phyloP scores from a whole-genome alignment of 2,329 filamentous ascomycete genomes.

The Xylaria sp. region DNA sequence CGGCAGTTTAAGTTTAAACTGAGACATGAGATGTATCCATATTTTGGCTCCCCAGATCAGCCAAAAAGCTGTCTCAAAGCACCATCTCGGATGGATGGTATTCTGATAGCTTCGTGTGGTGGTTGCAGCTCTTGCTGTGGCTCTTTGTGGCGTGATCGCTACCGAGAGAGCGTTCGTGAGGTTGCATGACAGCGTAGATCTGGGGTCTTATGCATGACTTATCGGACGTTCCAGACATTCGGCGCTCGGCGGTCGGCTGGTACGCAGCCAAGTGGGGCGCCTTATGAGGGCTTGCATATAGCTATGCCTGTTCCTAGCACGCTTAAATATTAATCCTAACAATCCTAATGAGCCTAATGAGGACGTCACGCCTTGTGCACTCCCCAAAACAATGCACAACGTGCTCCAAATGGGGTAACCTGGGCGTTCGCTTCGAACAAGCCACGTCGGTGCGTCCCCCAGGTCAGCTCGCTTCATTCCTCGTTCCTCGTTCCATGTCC shows the following conservation, averaged over 20 bases:
- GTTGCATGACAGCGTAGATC: constrained; percentile 36
- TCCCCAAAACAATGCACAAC: not conserved
- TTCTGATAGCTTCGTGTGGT: not conserved
- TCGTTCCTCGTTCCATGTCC: not conserved
- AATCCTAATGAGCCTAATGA: not conserved
- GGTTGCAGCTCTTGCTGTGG: constrained; percentile 3
- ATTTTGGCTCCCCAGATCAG: not conserved
- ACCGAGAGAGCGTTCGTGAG: constrained; percentile 32
- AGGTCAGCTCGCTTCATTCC: too few relatives aligned
- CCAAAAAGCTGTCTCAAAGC: not conserved
- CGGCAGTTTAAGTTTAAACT: not conserved
- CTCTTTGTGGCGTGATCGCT: constrained; percentile 32
- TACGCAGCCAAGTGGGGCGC: constrained; percentile 10
- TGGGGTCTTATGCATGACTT: constrained; percentile 35
- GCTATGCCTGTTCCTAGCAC: not conserved
- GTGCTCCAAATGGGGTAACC: not conserved
- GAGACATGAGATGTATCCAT: not conserved
- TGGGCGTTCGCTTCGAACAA: not conserved
- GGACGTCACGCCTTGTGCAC: not conserved
- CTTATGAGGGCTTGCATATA: constrained; percentile 16
- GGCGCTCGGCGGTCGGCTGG: constrained; percentile 33
- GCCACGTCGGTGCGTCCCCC: not conserved
- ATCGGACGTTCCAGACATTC: constrained; percentile 32
- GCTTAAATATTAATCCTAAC: constrained; percentile 17
- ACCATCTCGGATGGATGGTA: not conserved